phyloP scores from a whole-genome alignment of 1,284 basidiomycete genomes.

The Leucoagaricus sp. region DNA sequence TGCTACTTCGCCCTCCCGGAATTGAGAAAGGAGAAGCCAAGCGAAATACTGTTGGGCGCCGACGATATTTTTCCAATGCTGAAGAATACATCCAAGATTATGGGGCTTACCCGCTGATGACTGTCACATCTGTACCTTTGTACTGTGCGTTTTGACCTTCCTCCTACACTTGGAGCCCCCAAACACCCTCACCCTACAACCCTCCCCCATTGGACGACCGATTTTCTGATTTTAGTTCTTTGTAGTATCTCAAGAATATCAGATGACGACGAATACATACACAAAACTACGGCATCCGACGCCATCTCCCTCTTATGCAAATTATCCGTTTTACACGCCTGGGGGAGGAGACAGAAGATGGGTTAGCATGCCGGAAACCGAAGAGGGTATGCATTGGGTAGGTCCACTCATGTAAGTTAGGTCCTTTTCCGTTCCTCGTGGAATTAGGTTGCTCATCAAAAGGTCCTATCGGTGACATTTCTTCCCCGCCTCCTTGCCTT shows the following conservation, averaged over 20 bases:
- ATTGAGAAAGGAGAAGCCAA: slow-evolving; percentile 36
- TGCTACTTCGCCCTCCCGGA: slow-evolving; percentile 69
- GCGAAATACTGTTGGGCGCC: slow-evolving; percentile 17
- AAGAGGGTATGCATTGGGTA: slow-evolving; percentile 70
- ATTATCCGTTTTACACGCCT: slow-evolving; percentile 73
- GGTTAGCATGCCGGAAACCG: slow-evolving; percentile 50
- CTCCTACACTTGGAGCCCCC: not conserved
- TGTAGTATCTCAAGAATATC: slow-evolving; percentile 29
- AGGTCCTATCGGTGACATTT: too few relatives aligned
- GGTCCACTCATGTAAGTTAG: slow-evolving; percentile 57
- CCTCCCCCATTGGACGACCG: not conserved
- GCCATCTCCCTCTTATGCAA: slow-evolving; percentile 52
- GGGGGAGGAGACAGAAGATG: slow-evolving; percentile 70
- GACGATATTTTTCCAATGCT: slow-evolving; percentile 20
- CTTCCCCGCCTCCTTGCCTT: not conserved
- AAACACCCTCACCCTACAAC: not conserved
- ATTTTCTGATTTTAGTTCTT: not conserved
- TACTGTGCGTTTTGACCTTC: slow-evolving; percentile 22
- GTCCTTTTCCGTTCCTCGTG: slow-evolving; percentile 21
- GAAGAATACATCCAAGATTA: slow-evolving; percentile 35
- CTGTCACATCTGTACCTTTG: slow-evolving; percentile 23
- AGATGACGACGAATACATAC: slow-evolving; percentile 33
- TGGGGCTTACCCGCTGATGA: slow-evolving; percentile 39
- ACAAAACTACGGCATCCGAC: slow-evolving; percentile 53
- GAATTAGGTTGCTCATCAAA: slow-evolving; percentile 9